Base-by-base conservation (phyloP, 331 rosid genomes). In the Cydonia oblonga region DNA sequence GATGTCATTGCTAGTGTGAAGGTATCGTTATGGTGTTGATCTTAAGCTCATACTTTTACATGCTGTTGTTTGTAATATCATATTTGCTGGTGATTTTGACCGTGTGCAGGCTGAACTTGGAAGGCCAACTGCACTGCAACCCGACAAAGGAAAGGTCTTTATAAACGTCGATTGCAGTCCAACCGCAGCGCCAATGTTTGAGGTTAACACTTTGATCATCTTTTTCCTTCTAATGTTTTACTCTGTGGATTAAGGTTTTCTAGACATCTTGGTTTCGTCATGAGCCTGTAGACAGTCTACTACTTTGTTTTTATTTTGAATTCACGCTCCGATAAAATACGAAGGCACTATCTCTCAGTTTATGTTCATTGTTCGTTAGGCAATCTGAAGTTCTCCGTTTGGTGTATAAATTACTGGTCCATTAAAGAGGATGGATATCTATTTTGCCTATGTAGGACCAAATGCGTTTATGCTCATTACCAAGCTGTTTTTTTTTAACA, bases 61-160 rank as follows among this genome's bases (percentile, higher is more conserved):
- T 6, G 26, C 28, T 71, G 75, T 11, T 19, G 35, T 24, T 72
- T 66, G 20, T 44, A 51, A n/a, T 68, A 49, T 65, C 14, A 57
- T 66, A 59, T 68, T 22, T 71, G 63, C 25, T 77, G 23, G 54
- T 54, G 24, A 29, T 52, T 72, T 61, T 52, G 22, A 59, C 26
- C 71, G 80, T 81, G 42, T 85, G 82, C 86, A 90, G 98, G 98
- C 92, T 71, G 97, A 89, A 84, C 92, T 93, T 75, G 97, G 98
- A 80, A 90, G 77, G 81, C 98, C 97, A 3, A 84, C 75, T 80
- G 44, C 73, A 2, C 15, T 77, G 78, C 96, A 87, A 49, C 90
- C 97, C 33, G 82, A 86, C 81, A 87, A 85, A 82, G 96, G 97
- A 75, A 93, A 85, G 80, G 92, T 90, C 67, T 72, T 79, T 10